Conservation (phyloP, 202 grass and related monocot species). For the Miscanthus sacchariflorus region DNA sequence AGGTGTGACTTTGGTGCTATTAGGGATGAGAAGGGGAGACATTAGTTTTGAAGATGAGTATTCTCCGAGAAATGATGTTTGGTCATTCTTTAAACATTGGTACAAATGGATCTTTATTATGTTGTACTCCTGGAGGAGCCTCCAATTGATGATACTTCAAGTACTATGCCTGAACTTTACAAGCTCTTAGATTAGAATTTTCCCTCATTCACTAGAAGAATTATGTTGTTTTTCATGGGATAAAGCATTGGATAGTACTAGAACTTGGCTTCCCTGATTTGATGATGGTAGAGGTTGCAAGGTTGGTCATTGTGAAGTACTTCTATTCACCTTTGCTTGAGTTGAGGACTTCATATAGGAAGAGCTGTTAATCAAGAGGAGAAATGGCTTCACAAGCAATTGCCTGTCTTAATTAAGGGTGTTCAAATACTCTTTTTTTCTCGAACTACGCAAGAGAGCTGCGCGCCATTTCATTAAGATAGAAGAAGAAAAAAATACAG, state of each 20-base stretch:
- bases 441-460: too few species aligned
- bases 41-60: too few species aligned
- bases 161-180: conserved; percentile 23
- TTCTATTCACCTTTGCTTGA: neutral
- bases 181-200: conserved; percentile 34
- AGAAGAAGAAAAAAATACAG: too few species aligned
- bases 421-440: neutral
- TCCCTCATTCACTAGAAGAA: neutral
- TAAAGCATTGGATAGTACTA: neutral
- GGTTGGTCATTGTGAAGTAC: neutral
- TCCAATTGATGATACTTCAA: conserved; percentile 26
- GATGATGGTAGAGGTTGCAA: neutral
- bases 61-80: neutral
- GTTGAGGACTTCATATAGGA: neutral
- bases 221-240: conserved; percentile 6
- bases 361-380: neutral
- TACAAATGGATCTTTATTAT: conserved; percentile 14
- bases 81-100: neutral
- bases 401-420: neutral
- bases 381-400: neutral
- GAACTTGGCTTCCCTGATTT: neutral
- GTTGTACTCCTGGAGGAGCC: neutral
- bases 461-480: too few species aligned
- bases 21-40: too few species aligned
- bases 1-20: too few species aligned